These are phyloP conservation scores for Sporisorium scitamineum DNA, from an alignment of 1,284 basidiomycete species.

Conservation along the genomic window DNA sequence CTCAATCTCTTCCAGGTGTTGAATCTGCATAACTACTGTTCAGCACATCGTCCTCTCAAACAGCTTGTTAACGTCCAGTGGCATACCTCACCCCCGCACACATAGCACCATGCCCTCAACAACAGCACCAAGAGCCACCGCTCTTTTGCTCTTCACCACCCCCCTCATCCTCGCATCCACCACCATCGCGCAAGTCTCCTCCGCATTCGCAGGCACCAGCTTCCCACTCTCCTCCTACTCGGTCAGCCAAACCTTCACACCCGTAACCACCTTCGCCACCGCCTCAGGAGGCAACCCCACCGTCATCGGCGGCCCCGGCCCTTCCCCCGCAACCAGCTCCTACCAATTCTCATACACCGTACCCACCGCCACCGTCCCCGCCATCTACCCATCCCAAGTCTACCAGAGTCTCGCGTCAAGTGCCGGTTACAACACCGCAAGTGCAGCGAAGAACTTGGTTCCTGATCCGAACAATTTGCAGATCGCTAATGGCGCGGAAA, in stretches of 20 bases:
- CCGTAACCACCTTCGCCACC: slow-evolving; percentile 46
- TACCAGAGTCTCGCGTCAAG: slow-evolving; percentile 24
- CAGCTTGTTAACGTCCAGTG: background rate
- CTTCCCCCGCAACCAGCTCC: slow-evolving; percentile 34
- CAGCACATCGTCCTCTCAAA: background rate
- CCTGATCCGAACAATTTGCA: slow-evolving; percentile 40
- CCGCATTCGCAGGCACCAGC: slow-evolving; percentile 36
- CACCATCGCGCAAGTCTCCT: slow-evolving; percentile 25
- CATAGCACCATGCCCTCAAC: slow-evolving; percentile 10
- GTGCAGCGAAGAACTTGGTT: slow-evolving; percentile 21
- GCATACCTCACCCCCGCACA: background rate
- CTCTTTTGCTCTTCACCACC: slow-evolving; percentile 13
- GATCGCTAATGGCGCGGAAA: slow-evolving; percentile 23
- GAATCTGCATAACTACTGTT: background rate
- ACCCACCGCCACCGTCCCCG: slow-evolving; percentile 41
- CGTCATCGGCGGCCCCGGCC: slow-evolving; percentile 54
- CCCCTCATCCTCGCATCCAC: slow-evolving; percentile 18
- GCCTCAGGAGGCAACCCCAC: slow-evolving; percentile 45
- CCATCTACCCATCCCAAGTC: slow-evolving; percentile 28
- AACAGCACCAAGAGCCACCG: slow-evolving; percentile 17
- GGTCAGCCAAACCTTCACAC: slow-evolving; percentile 46
- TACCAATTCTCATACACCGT: slow-evolving; percentile 50
- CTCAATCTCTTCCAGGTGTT: background rate
- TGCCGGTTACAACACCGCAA: slow-evolving; percentile 23
- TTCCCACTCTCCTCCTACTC: slow-evolving; percentile 46